Base-by-base conservation (phyloP, 768 basidiomycete species). In the Mycena galericulata region DNA sequence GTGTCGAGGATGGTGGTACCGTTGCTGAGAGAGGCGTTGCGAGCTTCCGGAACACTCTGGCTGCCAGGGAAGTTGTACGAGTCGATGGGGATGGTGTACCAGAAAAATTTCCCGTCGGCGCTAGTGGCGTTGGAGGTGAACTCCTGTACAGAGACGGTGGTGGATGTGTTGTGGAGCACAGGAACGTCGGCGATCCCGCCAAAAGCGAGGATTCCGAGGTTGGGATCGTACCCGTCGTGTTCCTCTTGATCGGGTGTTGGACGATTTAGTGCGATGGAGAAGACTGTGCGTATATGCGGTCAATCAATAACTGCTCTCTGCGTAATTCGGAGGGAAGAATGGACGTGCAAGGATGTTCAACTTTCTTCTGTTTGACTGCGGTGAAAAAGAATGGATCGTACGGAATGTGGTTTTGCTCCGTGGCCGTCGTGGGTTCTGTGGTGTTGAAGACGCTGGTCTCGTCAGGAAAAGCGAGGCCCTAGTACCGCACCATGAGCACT, bases 221-320 rank as follows among this genome's bases (percentile, higher is more conserved):
- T 71, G 12, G 68, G 50, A 40, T 72, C 71, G 5, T 22, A 32
- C 17, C 41, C 49, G 1, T 64, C 38, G 38, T 69, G 64, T 10
- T 27, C 61, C 12, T 34, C 34, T n/a, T n/a, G n/a, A 54, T 67
- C 56, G 14, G 8, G 6, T 7, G 62, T 46, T 22, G 72, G 72
- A 14, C 75, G 70, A 60, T 75, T 62, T 38, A 76, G 69, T 10
- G 75, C 72, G n/a, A 76, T 57, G 29, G 75, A 76, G 32, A 76
- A 75, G 58, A 60, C 75, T 76, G 53, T 5, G 29, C 47, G 41
- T 20, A 57, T 30, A n/a, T 57, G n/a, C n/a, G n/a, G n/a, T n/a
- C n/a, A n/a, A n/a, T n/a, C n/a, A n/a, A n/a, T n/a, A n/a, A n/a
- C n/a, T n/a, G n/a, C n/a, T n/a, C n/a, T n/a, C n/a, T n/a, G n/a